Conservation (phyloP, 345 rosid genomes). For the Psidium guajava region DNA sequence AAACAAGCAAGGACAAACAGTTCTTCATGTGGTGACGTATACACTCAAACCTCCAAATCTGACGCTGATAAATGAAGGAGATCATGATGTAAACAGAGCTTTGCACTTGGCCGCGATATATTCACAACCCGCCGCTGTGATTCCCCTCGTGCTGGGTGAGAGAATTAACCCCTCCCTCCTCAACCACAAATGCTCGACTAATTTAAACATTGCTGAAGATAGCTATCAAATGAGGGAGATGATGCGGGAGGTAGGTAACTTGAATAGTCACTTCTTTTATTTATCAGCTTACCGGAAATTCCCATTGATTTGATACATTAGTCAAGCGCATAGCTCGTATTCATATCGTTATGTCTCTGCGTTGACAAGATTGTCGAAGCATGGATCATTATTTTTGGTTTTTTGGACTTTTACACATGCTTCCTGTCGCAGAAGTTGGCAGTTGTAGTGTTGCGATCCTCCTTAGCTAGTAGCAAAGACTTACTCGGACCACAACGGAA, state of each 20-base stretch:
- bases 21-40: neutral
- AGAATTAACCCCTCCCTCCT: neutral
- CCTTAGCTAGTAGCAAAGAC: fast-evolving
- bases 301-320: neutral
- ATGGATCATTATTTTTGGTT: no score
- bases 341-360: neutral
- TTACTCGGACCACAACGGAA: neutral
- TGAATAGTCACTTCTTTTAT: neutral
- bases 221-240: neutral
- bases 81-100: neutral
- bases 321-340: neutral
- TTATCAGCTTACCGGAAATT: no score
- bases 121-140: neutral
- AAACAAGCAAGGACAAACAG: neutral
- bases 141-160: neutral
- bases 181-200: neutral
- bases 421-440: neutral
- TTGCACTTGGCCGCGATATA: neutral
- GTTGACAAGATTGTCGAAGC: no score
- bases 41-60: fast-evolving
- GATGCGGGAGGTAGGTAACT: neutral
- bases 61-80: neutral
- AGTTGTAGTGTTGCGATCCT: neutral
- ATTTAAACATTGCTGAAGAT: neutral
- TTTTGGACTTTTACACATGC: neutral